phyloP scores from a whole-genome alignment of 805 yeast species.

The Candida odintsovae region DNA sequence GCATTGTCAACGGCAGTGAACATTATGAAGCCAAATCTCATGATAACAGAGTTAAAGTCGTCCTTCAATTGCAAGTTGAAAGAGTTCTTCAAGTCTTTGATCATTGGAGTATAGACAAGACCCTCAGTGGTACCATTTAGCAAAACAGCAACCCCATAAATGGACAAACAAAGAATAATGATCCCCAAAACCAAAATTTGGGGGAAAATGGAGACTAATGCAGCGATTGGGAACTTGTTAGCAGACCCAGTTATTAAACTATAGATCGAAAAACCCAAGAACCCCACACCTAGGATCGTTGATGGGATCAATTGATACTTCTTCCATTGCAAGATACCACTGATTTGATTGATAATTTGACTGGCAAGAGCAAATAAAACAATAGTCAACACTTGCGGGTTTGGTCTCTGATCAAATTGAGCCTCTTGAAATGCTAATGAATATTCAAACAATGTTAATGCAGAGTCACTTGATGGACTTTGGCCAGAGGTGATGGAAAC shows the following conservation, averaged over 20 bases:
- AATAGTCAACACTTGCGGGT: conserved; percentile 44
- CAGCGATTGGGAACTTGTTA: conserved; percentile 46
- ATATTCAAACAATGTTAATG: conserved; percentile 69
- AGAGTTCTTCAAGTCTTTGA: conserved; percentile 33
- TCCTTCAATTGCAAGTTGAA: conserved; percentile 38
- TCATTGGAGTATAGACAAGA: conserved; percentile 30
- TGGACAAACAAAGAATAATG: conserved; percentile 43
- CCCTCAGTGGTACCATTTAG: conserved; percentile 34
- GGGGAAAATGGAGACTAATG: conserved; percentile 58
- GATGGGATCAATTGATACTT: conserved; percentile 60
- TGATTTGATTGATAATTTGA: conserved; percentile 57
- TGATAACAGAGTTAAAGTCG: conserved; percentile 60
- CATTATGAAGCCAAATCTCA: conserved; percentile 56
- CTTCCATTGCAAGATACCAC: conserved; percentile 49
- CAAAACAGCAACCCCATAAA: conserved; percentile 57
- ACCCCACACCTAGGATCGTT: conserved; percentile 47
- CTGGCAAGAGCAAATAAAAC: conserved; percentile 52
- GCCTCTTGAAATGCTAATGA: conserved; percentile 73
- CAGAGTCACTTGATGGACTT: conserved; percentile 56
- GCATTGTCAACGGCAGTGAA: conserved; percentile 63
- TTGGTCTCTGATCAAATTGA: conserved; percentile 44
- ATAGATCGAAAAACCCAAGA: conserved; percentile 42
- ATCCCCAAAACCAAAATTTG: conserved; percentile 51
- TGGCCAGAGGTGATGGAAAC: conserved; percentile 51
- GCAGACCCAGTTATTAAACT: conserved; percentile 36